Base-by-base conservation (phyloP, 2,329 filamentous ascomycete species). In the Ophiostoma sp. region DNA sequence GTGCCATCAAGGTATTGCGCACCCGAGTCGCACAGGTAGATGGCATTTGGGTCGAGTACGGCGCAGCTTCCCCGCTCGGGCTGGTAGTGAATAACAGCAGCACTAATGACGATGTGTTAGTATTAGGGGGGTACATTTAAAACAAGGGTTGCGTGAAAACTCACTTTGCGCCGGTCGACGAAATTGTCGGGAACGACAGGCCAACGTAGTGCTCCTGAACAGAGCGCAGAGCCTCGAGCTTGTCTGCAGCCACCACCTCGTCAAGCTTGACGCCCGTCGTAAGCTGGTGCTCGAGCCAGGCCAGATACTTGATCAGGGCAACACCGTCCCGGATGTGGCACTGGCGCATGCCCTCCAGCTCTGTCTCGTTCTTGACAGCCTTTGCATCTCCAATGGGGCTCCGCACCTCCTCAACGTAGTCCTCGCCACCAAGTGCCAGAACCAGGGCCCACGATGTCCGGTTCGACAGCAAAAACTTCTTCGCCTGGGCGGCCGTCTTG, bases 1-100 rank as follows among this genome's bases (percentile, higher is more conserved):
- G 96, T 99, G 72, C 96, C 96, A 80, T 99, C 96, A 2, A 92
- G 86, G 79, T 95, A 99, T 81, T 99, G 96, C n/a, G 93, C 96
- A 28, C 96, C 96, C 28, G 96, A 98, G 82, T 99, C 96, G 80
- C 96, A 99, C 2, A 99, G 89, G 79, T 99, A 99, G 74, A 99
- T 90, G 17, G 91, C 90, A 7, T 90, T 89, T 0, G 94, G 93
- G 77, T 99, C 94, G 77, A 99, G 94, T 36, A 88, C 84, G 9
- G 94, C 89, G 82, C 95, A 98, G 75, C 87, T 91, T 25, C 92
- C 94, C 72, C 88, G 90, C 79, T 97, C 93, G 0, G 96, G 95
- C 77, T 92, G 93, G 85, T 99, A 99, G 81, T 99, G 96, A 73
- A 99, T 99, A 15, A 99, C 89, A 5, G 96, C 96, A 73, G 94